Conservation (phyloP, 805 yeast genomes). For the Dipodascus geniculatus region DNA sequence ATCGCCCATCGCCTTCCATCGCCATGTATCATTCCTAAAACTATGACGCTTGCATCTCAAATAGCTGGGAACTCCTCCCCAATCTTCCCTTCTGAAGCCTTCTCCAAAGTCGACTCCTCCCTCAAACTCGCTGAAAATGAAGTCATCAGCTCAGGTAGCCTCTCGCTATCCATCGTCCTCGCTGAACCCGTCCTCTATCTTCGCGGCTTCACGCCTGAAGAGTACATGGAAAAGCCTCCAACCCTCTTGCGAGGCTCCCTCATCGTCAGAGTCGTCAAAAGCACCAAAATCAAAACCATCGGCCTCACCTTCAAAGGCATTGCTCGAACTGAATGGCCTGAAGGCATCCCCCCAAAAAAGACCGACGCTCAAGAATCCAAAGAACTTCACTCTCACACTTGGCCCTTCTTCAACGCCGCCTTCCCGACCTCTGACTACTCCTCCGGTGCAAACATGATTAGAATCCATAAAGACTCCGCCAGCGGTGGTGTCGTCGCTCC, state of each 20-base stretch:
- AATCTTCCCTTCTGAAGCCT: neutral
- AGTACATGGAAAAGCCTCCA: slow-evolving; percentile 58
- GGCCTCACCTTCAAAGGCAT: slow-evolving; percentile 51
- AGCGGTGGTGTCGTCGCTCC: slow-evolving; percentile 9
- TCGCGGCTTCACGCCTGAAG: slow-evolving; percentile 66
- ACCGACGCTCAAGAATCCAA: slow-evolving; percentile 51
- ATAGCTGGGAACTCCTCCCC: neutral
- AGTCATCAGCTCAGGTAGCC: slow-evolving; percentile 45
- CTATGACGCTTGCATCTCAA: too few relatives aligned
- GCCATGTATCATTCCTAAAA: too few relatives aligned
- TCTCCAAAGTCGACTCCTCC: neutral
- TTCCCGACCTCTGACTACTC: slow-evolving; percentile 27
- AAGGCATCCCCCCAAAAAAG: slow-evolving; percentile 90
- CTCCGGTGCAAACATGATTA: slow-evolving; percentile 35
- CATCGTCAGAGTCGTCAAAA: slow-evolving; percentile 55
- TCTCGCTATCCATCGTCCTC: slow-evolving; percentile 59
- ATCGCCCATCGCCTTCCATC: too few relatives aligned
- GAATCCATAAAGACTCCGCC: slow-evolving; percentile 17
- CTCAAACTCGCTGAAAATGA: slow-evolving; percentile 30
- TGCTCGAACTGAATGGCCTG: slow-evolving; percentile 90
- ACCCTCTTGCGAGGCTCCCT: slow-evolving; percentile 73
- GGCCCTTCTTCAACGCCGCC: slow-evolving; percentile 68
- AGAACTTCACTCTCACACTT: slow-evolving; percentile 63
- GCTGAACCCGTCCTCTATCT: slow-evolving; percentile 74
- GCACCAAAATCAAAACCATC: slow-evolving; percentile 58